Evolutionary conservation across 2,329 filamentous ascomycete genomes (phyloP).

Genomic region (Aspergillus transmontanensis): DNA sequence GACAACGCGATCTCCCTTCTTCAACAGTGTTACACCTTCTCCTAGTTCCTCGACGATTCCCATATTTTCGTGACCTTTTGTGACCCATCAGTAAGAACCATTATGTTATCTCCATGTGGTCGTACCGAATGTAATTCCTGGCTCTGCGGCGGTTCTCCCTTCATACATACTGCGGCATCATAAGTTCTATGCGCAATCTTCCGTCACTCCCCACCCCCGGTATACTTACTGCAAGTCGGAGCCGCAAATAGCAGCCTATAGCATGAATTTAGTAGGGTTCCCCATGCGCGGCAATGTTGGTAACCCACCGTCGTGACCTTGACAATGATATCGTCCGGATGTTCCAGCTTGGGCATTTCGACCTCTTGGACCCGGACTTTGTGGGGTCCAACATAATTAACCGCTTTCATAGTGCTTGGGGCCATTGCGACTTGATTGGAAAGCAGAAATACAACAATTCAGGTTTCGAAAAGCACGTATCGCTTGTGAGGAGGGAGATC

Average conservation of each 20-base stretch:
- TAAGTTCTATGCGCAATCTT: constrained; percentile 37
- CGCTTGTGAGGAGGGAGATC: background rate
- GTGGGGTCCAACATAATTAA: constrained; percentile 65
- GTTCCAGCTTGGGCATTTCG: constrained; percentile 59
- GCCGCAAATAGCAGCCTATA: constrained; percentile 54
- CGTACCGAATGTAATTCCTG: constrained; percentile 60
- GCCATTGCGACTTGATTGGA: constrained; percentile 16
- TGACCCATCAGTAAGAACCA: background rate
- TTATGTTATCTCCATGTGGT: background rate
- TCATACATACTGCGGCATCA: constrained; percentile 58
- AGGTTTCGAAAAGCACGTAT: background rate
- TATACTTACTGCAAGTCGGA: constrained; percentile 49
- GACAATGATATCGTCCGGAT: constrained; percentile 66
- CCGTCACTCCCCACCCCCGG: constrained; percentile 22
- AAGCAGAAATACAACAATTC: background rate
- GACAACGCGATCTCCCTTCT: constrained; percentile 66
- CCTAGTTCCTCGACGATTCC: constrained; percentile 60
- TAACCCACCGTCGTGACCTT: constrained; percentile 64
- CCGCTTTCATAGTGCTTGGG: constrained; percentile 58
- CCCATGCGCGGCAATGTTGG: background rate
- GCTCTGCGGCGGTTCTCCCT: constrained; percentile 63
- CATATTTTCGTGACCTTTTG: constrained; percentile 60
- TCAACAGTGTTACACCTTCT: constrained; percentile 60
- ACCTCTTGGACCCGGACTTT: constrained; percentile 66
- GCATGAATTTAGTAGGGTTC: background rate